Conservation (phyloP, 2,329 filamentous ascomycete genomes). For the Zarea fungicola region DNA sequence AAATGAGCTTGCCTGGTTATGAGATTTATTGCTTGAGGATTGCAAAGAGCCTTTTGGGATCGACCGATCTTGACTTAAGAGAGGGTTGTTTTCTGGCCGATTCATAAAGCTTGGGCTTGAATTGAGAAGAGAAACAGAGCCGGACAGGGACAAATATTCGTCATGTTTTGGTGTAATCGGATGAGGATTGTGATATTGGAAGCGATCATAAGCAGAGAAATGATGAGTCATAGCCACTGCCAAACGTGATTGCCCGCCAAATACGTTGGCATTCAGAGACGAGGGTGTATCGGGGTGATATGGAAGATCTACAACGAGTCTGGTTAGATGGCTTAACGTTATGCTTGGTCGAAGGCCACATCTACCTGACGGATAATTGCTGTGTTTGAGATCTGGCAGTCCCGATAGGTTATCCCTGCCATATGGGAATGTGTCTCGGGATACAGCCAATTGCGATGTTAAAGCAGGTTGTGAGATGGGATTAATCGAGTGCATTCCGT, state of each 20-base stretch:
- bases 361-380: constrained; percentile 1
- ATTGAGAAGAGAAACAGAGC: constrained; percentile 6
- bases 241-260: constrained; percentile 8
- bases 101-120: constrained; percentile 7
- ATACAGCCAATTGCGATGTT: neutral
- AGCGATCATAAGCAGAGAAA: constrained; percentile 8
- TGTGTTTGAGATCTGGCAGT: constrained; percentile 6
- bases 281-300: neutral
- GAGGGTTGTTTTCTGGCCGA: constrained; percentile 11
- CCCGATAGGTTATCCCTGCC: constrained; percentile 1
- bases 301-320: neutral
- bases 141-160: constrained; percentile 7
- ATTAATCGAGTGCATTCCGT: constrained; percentile 2
- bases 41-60: constrained; percentile 22
- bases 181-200: neutral
- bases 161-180: constrained; percentile 7
- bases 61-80: constrained; percentile 7
- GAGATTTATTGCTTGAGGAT: constrained; percentile 10
- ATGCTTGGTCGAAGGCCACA: too few relatives aligned
- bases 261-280: constrained; percentile 1
- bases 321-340: neutral
- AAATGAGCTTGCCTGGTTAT: constrained; percentile 19
- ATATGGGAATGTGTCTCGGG: constrained; percentile 1
- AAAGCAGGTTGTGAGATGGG: constrained; percentile 7
- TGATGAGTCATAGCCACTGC: constrained; percentile 4